Base-by-base conservation (phyloP, 2,329 filamentous ascomycete species). In the Xylariaceae sp. region DNA sequence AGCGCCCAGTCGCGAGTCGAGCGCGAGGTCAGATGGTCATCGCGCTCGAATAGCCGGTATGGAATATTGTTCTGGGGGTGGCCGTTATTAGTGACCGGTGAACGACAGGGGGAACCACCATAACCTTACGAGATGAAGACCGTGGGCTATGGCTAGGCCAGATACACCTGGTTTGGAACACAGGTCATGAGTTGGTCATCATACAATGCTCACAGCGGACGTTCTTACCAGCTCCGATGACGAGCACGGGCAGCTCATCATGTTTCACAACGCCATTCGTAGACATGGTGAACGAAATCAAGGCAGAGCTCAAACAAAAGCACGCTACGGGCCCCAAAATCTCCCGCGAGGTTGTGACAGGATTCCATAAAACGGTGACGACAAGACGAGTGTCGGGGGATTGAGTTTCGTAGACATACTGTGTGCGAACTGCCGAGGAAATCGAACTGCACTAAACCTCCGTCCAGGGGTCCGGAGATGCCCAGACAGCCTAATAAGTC, bases 1-100 rank as follows among this genome's bases (percentile, higher is more conserved):
- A 57, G 41, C 2, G 49, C 54, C 55, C 55, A 57, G 41, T 57
- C 55, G 9, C 55, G 52, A n/a, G 39, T 39, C 17, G 45, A 45
- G 19, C 44, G 43, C n/a, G 46, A 36, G 2, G 38, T 30, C 17
- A 50, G 38, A 4, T 40, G 17, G 4, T 36, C 13, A 17, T 54
- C 49, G 24, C 43, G 40, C 42, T 57, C 55, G 38, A 57, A 53
- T 37, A 56, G n/a, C 22, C 47, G 52, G 38, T 41, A 53, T 3
- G 54, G 45, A 24, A 56, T 47, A 7, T 46, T 47, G 42, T 51
- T 52, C 55, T 57, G 38, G 28, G 38, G 28, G 22, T 26, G 6
- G 22, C 11, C 6, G 15, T 38, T 38, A 9, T 33, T 43, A n/a
- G n/a, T n/a, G n/a, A n/a, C n/a, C n/a, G n/a, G n/a, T n/a, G n/a